Conservation (phyloP, 2,329 filamentous ascomycete species). For the Phaeomoniella chlamydospora region DNA sequence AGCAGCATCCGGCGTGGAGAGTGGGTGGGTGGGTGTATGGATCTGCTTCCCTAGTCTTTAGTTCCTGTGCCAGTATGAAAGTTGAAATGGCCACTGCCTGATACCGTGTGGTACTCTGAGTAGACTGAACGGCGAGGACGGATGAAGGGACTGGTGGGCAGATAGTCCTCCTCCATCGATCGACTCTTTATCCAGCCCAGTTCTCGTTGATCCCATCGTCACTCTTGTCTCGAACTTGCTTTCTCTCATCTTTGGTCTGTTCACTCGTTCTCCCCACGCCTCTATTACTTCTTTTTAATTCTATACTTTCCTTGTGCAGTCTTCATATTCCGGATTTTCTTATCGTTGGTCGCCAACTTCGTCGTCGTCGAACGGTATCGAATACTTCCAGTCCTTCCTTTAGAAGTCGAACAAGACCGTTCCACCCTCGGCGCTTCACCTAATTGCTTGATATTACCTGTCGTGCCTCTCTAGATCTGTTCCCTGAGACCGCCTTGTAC, state of each 20-base stretch:
- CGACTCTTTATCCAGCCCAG: background rate
- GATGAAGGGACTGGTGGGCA: background rate
- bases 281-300: background rate
- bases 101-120: too few species aligned
- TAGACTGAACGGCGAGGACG: background rate
- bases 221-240: background rate
- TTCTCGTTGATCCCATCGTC: background rate
- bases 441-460: background rate
- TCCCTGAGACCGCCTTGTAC: background rate
- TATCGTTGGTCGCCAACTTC: too few species aligned
- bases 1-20: background rate
- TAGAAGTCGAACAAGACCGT: background rate
- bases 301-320: background rate
- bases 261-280: background rate
- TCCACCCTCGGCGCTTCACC: too few species aligned
- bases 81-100: background rate
- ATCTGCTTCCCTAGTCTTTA: background rate
- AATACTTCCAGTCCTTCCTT: background rate
- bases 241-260: background rate
- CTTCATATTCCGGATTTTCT: background rate
- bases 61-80: background rate
- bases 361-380: background rate
- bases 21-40: background rate
- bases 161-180: background rate
- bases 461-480: background rate